Evolutionary conservation across 768 basidiomycete species (phyloP), one percentile per base, ranked within the genome.

Genomic region (Suillus decipiens): DNA sequence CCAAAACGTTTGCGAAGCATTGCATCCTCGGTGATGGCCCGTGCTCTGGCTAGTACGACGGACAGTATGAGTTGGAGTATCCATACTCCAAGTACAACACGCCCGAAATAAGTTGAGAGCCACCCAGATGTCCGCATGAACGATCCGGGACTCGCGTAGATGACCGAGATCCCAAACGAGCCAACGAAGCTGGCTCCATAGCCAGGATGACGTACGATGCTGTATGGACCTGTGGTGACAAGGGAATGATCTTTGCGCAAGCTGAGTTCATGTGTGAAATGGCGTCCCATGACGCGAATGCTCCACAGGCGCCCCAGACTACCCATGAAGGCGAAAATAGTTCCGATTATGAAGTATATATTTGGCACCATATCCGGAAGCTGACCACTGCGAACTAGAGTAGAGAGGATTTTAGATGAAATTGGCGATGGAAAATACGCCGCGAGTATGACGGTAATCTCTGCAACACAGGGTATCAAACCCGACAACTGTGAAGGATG

Each of bases 221-320:
- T 64, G 62, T 79, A 79, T 3, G 78, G 78, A 0, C 79, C 79
- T 1, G 68, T 61, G 1, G 71, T 77, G 31, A 79, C 59, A 5
- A 79, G 72, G 12, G 54, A 22, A 56, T 79, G 78, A 2, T 71
- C 61, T 24, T 68, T 68, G 2, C 69, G 69, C 19, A 79, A 62
- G 22, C 71, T 68, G 1, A 78, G 75, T 4, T 78, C 67, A 60
- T 75, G 75, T 0, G 78, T 79, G 64, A 79, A 79, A 41, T 76
- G 68, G 2, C 63, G 63, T 2, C 78, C 78, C 37, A 79, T 66
- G 10, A 68, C 56, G 43, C 66, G 70, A 68, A 72, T 78, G 63
- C 77, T 79, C 74, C 74, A 72, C 9, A 77, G 47, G 19, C 82
- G 79, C 3, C 82, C 65, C 6, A 70, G 43, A 4, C 69, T 59